Base-by-base conservation (phyloP, 164 flowering plant genomes). In the Chimonanthus praecox region DNA sequence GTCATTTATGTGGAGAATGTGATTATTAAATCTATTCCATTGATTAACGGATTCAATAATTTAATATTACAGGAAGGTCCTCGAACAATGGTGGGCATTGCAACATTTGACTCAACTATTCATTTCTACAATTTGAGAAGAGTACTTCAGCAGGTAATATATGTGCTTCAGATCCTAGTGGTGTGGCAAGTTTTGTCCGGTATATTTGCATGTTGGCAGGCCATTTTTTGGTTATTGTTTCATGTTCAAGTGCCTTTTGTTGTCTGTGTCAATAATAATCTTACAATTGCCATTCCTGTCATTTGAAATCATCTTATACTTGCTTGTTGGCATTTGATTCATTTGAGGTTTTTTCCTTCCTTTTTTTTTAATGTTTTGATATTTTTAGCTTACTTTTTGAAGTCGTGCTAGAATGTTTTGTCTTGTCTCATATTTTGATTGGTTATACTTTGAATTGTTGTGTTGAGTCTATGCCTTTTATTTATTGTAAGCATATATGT, bases 41-140 rank as follows among this genome's bases (percentile, higher is more conserved):
- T 33, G 33, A 54, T 68, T 71, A 18, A 71, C 43, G 72, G 49
- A 70, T 11, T 49, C 20, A 63, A 63, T 64, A 45, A 64, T 64
- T 7, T 49, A 6, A 18, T 73, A 18, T 61, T 83, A 78, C 97
- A 96, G 99, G 97, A 94, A 79, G 95, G 97, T 82, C 96, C 97
- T 73, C 88, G 90, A 50, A 96, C 99, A 15, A 80, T 88, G 88
- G 99, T 94, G 67, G 99, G 99, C 60, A 82, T 96, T 76, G 99
- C 99, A 78, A 94, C 99, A 76, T 96, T 86, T 87, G 99, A 96
- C 80, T 90, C 94, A 9, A 91, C 97, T 5, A 87, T 96, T 68
- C 99, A 96, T 80, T 96, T 96, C 77, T 96, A 96, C 87, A 96
- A 89, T 84, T 83, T 96, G 75, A 96, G 89, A 78, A 87, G 99